Evolutionary conservation across 306 rosid species (phyloP), one percentile per base, ranked within the genome.

Genomic region (Begonia loranthoides): DNA sequence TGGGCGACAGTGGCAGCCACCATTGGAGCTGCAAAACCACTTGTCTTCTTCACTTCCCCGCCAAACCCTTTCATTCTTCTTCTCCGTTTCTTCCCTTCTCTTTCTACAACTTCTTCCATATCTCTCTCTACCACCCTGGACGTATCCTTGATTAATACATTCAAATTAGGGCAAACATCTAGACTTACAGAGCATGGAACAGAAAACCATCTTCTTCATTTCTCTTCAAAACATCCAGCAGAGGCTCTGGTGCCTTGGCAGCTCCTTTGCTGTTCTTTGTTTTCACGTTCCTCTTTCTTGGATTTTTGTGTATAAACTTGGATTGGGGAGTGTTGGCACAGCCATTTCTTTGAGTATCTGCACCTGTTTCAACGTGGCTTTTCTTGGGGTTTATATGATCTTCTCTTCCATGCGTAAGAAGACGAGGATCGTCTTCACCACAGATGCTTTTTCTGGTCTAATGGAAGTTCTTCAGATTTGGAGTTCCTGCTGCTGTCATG

Each of bases 211-310:
- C 41, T 58, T 5, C 48, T 50, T 50, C 62, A 46, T 46, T 28
- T 58, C 51, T 54, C 47, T 46, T 45, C 54, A 9, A 24, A 46
- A 7, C 48, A 46, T 48, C 53, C 45, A 8, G 15, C 28, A 5
- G 62, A 28, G 1, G 15, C 48, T 8, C 33, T 47, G 10, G 48
- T 46, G 45, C 62, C 54, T 58, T 4, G 15, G 13, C 7, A 15
- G 17, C 45, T 47, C 62, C 10, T 15, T 48, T 48, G 41, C 16
- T 17, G 9, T 34, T 34, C 16, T 47, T 21, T 47, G 16, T 17
- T 28, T 58, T 12, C 54, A 58, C 17, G 15, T 58, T 9, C 62
- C 54, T 46, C 49, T 21, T 6, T 58, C 53, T 46, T 58, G 62
- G 47, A 40, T 11, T 15, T 50, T 58, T 15, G 46, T 58, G 33